Base-by-base conservation (phyloP, 371 early-diverging fungal species). In the Mortierella sp. region DNA sequence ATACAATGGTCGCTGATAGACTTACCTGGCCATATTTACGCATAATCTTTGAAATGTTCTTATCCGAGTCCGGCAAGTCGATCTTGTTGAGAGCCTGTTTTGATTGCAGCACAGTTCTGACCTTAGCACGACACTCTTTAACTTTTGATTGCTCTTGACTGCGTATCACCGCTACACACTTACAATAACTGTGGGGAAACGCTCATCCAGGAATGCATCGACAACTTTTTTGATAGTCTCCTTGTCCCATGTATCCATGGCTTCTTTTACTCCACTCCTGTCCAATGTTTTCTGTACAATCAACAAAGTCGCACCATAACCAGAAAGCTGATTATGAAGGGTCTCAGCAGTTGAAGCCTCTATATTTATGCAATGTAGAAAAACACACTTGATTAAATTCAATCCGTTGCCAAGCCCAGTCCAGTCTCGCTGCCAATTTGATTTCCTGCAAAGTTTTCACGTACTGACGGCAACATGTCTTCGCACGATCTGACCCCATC, bases 151-250 rank as follows among this genome's bases (percentile, higher is more conserved):
- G 1, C 45, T 19, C 3, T 23, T 22, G 32, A 43, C 57, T 34
- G 57, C 2, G 35, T 2, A 12, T 19, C 17, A 55, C 29, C 26
- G n/a, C 34, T 3, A 17, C 13, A 9, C 1, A 37, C 84, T 63
- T 68, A 88, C 90, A 53, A 94, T 87, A 47, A 95, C 72, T 1
- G 94, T 95, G 9, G 95, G 95, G 66, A 95, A 95, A 12, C 95
- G 87, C 61, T 85, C 89, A 42, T 93, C 91, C 78, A 95, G 70
- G 72, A 95, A 95, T 22, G 76, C 86, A 22, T 86, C 84, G 7
- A 95, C 94, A 40, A 93, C 74, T 45, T 72, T 77, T 15, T 82
- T 68, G 34, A 95, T 64, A 3, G 86, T 86, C 15, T 83, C 86
- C 31, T 88, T 85, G 26, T 85, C 87, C 95, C 95, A 95, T 1